Evolutionary conservation across 305 asterid genomes (phyloP), one percentile per base, ranked within the genome.

Genomic region (Rubia tinctorum): DNA sequence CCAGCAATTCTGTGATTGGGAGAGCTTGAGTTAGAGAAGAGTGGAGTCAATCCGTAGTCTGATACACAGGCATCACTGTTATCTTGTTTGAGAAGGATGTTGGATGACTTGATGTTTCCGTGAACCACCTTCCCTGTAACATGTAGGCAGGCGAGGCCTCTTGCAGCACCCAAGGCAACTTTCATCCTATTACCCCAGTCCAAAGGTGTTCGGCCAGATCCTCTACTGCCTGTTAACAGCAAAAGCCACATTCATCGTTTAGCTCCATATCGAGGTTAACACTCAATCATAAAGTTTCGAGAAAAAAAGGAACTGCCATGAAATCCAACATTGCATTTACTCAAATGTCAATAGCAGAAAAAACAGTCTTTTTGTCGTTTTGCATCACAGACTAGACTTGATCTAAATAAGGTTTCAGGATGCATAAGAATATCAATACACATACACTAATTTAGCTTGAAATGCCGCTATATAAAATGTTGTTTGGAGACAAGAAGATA

Each of bases 91-190:
- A 95, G 92, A 73, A 95, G 95, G 78, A 95, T 69, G 82, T 95
- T 95, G 56, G 99, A 95, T 6, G 99, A 90, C 73, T 95, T 93
- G 80, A 95, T 93, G 87, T 95, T 95, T 55, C 99, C 99, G 44
- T 95, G 98, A 66, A 83, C 93, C 63, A 90, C 77, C 69, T 87
- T 91, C 45, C 88, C 90, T 0, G 89, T 80, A 40, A 71, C 82
- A 71, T 95, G 99, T 81, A 95, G 85, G 83, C 88, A 89, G 18
- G 89, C 84, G 39, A 95, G 85, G 22, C 99, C 98, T 83, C 97
- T 86, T 14, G 98, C 97, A 0, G 97, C 85, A 72, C 88, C 82
- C 73, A 80, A 42, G 59, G 97, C 98, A 47, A 95, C 85, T 66
- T 83, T 91, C 86, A 89, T 83, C 53, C 99, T 78, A 79, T 80